Conservation (phyloP, 139 green algal genomes). For the Deuterostichococcus epilithicus region DNA sequence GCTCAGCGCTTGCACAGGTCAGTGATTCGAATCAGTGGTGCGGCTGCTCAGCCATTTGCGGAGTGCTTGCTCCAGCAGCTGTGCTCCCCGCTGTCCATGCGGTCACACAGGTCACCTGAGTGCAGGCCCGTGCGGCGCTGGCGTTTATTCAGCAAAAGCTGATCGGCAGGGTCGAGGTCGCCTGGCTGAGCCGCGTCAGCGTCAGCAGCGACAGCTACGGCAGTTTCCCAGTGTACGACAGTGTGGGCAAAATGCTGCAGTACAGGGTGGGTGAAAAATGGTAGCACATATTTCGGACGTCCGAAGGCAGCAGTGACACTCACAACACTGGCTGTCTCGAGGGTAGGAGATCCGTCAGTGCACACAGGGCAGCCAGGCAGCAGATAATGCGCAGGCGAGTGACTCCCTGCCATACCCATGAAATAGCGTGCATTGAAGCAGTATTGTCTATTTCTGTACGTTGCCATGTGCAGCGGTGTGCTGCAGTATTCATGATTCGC, state of each 20-base stretch:
- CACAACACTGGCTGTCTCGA: neutral
- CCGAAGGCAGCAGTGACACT: neutral
- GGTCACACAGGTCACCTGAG: neutral
- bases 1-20: neutral
- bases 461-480: neutral
- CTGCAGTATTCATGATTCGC: neutral
- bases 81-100: neutral
- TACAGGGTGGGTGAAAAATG: conserved; percentile 29
- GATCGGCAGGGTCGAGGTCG: neutral
- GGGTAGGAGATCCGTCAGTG: too few relatives aligned
- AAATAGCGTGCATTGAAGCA: neutral
- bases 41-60: neutral
- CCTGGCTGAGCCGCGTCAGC: conserved; percentile 8
- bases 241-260: conserved; percentile 17
- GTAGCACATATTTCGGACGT: neutral
- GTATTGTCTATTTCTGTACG: neutral
- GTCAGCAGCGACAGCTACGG: conserved; percentile 35
- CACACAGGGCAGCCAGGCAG: too few relatives aligned
- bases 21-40: neutral
- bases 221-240: conserved; percentile 38
- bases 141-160: neutral
- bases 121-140: neutral
- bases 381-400: neutral
- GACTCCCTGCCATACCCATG: neutral
- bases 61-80: neutral